These are phyloP conservation scores for Pseudopyrenochaeta lycopersici DNA, from an alignment of 2,329 filamentous ascomycete species.

Conservation along the genomic window DNA sequence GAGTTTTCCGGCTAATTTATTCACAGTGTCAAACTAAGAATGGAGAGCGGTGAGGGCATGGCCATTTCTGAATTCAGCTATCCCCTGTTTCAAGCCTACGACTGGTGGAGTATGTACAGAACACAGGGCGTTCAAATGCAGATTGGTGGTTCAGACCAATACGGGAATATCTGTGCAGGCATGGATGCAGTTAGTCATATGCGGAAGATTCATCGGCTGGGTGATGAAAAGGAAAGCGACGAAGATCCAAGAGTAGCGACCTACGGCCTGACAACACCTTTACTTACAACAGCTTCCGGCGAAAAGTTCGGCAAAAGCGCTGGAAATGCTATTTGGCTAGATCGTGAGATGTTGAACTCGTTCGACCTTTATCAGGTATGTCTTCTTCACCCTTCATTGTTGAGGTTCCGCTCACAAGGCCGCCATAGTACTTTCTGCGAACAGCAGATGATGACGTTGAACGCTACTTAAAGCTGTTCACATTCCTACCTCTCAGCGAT, in stretches of 20 bases:
- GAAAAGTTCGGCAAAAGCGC: conserved; percentile 95
- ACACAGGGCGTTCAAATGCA: conserved; percentile 78
- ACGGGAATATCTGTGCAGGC: conserved; percentile 92
- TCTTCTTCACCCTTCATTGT: background rate
- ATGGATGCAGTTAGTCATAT: conserved; percentile 85
- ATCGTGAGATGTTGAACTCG: conserved; percentile 77
- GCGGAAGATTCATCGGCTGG: conserved; percentile 52
- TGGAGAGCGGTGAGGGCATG: conserved; percentile 90
- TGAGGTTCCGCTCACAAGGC: background rate
- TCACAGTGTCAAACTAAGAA: conserved; percentile 76
- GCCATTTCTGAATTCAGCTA: conserved; percentile 94
- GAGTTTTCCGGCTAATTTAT: conserved; percentile 21
- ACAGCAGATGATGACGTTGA: conserved; percentile 84
- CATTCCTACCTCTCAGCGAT: conserved; percentile 78
- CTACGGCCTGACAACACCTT: conserved; percentile 87
- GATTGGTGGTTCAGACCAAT: conserved; percentile 95
- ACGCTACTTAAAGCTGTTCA: conserved; percentile 85
- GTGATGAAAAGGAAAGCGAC: conserved; percentile 15
- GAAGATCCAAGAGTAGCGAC: conserved; percentile 60
- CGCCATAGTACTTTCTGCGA: conserved; percentile 78
- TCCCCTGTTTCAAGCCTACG: conserved; percentile 92
- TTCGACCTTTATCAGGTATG: conserved; percentile 83
- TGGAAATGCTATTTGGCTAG: conserved; percentile 94
- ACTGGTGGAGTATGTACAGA: conserved; percentile 90
- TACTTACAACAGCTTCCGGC: conserved; percentile 85